A percentile compares a stretch with the other conserved stretches of the same genome.
Conservation (phyloP, 202 grass and related monocot genomes). For the Panicum hallii region DNA sequence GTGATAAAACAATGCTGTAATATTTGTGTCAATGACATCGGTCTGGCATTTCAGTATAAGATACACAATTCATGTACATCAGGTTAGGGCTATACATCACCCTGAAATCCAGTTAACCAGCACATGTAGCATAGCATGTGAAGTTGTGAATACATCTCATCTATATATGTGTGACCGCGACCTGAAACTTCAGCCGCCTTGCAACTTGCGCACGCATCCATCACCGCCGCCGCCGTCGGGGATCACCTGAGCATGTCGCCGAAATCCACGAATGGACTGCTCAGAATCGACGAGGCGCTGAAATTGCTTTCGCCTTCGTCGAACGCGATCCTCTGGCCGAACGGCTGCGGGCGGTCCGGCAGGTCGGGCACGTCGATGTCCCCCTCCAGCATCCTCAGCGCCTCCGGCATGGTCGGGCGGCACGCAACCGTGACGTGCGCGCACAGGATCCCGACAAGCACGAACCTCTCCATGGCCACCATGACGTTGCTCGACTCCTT, state of each 20-base stretch:
- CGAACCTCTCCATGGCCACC: constrained; percentile 78
- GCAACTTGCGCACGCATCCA: background rate
- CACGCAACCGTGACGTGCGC: constrained; percentile 84
- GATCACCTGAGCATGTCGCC: constrained; percentile 74
- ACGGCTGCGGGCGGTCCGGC: constrained; percentile 72
- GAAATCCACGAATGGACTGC: constrained; percentile 43
- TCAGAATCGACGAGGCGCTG: constrained; percentile 54
- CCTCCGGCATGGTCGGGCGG: constrained; percentile 83
- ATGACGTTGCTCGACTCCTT: background rate
- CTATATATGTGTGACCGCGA: background rate
- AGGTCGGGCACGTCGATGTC: constrained; percentile 79
- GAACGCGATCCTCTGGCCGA: constrained; percentile 58
- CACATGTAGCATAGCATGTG: background rate
- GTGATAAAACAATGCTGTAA: constrained; percentile 24
- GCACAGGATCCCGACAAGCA: constrained; percentile 81
- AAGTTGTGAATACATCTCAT: background rate
- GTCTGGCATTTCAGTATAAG: constrained; percentile 8
- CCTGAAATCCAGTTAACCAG: constrained; percentile 13
- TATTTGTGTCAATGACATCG: constrained; percentile 4
- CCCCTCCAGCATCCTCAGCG: constrained; percentile 86
- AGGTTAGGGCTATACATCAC: background rate
- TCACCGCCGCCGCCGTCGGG: background rate
- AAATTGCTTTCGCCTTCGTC: constrained; percentile 51
- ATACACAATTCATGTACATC: background rate
- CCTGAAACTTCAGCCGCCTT: background rate